phyloP scores from a whole-genome alignment of 2,329 filamentous ascomycete species.

The Penicillium palitans region DNA sequence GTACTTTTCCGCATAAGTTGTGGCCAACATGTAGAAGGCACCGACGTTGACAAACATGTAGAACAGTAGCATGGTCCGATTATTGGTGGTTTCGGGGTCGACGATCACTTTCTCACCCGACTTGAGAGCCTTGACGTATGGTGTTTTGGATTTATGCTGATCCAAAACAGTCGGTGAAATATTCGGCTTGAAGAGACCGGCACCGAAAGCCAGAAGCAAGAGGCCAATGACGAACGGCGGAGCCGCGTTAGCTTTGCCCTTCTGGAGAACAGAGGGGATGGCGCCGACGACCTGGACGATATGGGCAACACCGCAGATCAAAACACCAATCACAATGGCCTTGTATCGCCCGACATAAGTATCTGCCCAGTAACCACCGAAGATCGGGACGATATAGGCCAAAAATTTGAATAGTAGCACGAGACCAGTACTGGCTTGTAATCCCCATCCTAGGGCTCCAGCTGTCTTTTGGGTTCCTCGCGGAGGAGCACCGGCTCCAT shows the following conservation, averaged over 20 bases:
- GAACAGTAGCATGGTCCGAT: slow-evolving; percentile 39
- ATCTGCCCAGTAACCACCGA: slow-evolving; percentile 38
- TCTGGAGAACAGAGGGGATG: slow-evolving; percentile 44
- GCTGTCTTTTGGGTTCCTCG: slow-evolving; percentile 45
- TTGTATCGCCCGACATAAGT: slow-evolving; percentile 21
- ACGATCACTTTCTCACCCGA: slow-evolving; percentile 50
- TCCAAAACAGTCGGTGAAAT: slow-evolving; percentile 2
- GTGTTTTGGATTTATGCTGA: slow-evolving; percentile 20
- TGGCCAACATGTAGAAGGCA: slow-evolving; percentile 39
- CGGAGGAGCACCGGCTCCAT: slow-evolving; percentile 33
- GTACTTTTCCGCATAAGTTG: slow-evolving; percentile 39
- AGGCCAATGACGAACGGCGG: slow-evolving; percentile 44
- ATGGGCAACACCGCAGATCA: slow-evolving; percentile 33
- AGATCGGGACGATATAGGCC: slow-evolving; percentile 58
- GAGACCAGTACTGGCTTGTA: slow-evolving; percentile 52
- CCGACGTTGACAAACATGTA: slow-evolving; percentile 38
- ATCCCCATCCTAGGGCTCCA: slow-evolving; percentile 62
- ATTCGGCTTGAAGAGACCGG: slow-evolving; percentile 42
- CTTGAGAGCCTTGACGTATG: slow-evolving; percentile 45
- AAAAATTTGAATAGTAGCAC: slow-evolving; percentile 54
- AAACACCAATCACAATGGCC: slow-evolving; percentile 42
- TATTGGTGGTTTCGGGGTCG: slow-evolving; percentile 49
- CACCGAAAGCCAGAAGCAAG: slow-evolving; percentile 41
- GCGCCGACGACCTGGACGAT: slow-evolving; percentile 33
- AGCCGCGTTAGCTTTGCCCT: slow-evolving; percentile 33